Percentiles rank a stretch among this genome's conserved stretches.
Conservation (phyloP, 2,329 filamentous ascomycete genomes). For the Xylariaceae sp. region DNA sequence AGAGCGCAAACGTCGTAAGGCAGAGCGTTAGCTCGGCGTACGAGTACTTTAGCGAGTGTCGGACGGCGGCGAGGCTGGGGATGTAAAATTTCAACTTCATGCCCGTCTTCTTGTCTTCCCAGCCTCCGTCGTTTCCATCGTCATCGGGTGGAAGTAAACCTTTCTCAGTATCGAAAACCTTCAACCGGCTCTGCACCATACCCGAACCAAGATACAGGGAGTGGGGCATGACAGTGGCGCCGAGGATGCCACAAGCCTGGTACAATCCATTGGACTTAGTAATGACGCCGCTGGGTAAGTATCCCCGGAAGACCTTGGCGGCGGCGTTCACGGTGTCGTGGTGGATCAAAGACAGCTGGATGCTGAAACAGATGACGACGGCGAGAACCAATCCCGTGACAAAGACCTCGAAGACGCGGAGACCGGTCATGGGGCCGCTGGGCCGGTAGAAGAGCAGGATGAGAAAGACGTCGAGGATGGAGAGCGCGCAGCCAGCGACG, state of each 20-base stretch:
- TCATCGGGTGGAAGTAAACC: slow-evolving; percentile 44
- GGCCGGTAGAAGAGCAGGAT: slow-evolving; percentile 65
- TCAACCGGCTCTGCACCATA: slow-evolving; percentile 63
- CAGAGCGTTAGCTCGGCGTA: slow-evolving; percentile 66
- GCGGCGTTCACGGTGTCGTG: slow-evolving; percentile 49
- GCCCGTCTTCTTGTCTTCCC: slow-evolving; percentile 28
- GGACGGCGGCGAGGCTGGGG: slow-evolving; percentile 69
- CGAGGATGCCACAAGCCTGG: slow-evolving; percentile 71
- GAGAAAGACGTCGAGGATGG: slow-evolving; percentile 63
- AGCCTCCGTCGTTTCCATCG: slow-evolving; percentile 16
- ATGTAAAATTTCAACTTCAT: slow-evolving; percentile 58
- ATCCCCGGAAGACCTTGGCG: slow-evolving; percentile 61
- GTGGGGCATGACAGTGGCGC: slow-evolving; percentile 55
- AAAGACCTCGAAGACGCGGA: slow-evolving; percentile 62
- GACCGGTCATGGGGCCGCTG: slow-evolving; percentile 52
- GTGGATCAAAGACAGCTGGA: slow-evolving; percentile 61
- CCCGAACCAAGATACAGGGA: slow-evolving; percentile 63
- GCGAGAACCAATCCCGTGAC: slow-evolving; percentile 62
- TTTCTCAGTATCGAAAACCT: slow-evolving; percentile 57
- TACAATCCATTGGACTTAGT: slow-evolving; percentile 58
- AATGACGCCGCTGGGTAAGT: slow-evolving; percentile 57
- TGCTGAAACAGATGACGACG: slow-evolving; percentile 67
- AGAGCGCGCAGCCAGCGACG: slow-evolving; percentile 64
- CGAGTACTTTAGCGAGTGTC: slow-evolving; percentile 68
- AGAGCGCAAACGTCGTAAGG: slow-evolving; percentile 78